phyloP scores from a whole-genome alignment of 106 monocot species.

The Posidonia australis region DNA sequence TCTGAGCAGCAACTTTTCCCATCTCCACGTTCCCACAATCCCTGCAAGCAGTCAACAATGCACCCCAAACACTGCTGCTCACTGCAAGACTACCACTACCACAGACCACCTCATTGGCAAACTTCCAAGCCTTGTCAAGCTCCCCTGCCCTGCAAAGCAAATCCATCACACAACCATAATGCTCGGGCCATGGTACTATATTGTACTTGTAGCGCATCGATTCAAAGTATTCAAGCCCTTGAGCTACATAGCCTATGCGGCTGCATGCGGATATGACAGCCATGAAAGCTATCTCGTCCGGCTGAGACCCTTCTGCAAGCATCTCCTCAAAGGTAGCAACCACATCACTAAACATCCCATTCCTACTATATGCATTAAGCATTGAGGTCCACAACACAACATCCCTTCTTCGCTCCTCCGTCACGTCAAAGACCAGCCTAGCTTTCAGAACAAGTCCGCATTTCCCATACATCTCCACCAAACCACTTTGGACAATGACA shows the following conservation, averaged over 20 bases:
- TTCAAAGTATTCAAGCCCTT: slow-evolving; percentile 40
- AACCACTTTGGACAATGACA: slow-evolving; percentile 24
- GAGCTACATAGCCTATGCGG: slow-evolving; percentile 25
- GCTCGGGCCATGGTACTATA: slow-evolving; percentile 34
- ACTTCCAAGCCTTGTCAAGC: slow-evolving; percentile 36
- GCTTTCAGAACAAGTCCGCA: slow-evolving; percentile 43
- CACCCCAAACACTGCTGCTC: slow-evolving; percentile 38
- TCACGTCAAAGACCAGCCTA: slow-evolving; percentile 26
- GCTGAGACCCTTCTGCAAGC: slow-evolving; percentile 25
- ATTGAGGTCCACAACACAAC: slow-evolving; percentile 64
- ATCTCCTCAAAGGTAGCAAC: slow-evolving; percentile 38
- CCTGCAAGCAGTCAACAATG: slow-evolving; percentile 41
- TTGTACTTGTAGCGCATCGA: slow-evolving; percentile 18
- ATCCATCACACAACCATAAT: slow-evolving; percentile 50
- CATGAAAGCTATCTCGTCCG: slow-evolving; percentile 46
- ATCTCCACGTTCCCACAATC: slow-evolving; percentile 34
- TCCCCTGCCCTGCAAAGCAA: slow-evolving; percentile 59
- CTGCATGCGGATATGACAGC: slow-evolving; percentile 54
- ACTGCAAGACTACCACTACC: background rate
- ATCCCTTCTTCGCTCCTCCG: slow-evolving; percentile 14
- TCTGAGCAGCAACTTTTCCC: slow-evolving; percentile 28
- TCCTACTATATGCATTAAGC: slow-evolving; percentile 42
- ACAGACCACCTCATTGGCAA: slow-evolving; percentile 21
- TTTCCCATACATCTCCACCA: slow-evolving; percentile 75
- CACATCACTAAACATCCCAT: slow-evolving; percentile 37